Evolutionary conservation across 1,284 basidiomycete genomes (phyloP).

Genomic region (Ceratobasidium sp.): DNA sequence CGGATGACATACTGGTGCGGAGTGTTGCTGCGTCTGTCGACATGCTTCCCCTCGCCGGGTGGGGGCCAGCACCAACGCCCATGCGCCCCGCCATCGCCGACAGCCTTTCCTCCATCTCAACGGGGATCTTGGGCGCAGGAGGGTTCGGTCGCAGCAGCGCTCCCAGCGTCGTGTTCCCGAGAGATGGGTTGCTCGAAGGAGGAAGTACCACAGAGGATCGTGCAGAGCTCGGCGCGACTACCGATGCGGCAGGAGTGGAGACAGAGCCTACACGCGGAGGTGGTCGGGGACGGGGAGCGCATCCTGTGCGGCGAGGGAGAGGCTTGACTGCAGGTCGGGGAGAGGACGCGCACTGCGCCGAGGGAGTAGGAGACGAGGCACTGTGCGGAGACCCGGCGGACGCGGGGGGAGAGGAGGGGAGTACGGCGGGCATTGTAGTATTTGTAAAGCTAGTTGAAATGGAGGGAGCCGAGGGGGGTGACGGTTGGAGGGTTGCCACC

Average conservation of each 20-base stretch:
- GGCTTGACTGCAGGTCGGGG: slow-evolving; percentile 29
- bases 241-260: slow-evolving; percentile 3
- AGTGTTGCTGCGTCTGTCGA: neutral
- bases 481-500: neutral
- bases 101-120: slow-evolving; percentile 36
- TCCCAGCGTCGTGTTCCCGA: slow-evolving; percentile 20
- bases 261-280: slow-evolving; percentile 10
- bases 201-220: slow-evolving; percentile 15
- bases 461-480: neutral
- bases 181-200: slow-evolving; percentile 31
- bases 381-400: slow-evolving; percentile 2
- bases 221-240: neutral
- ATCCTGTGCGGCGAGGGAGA: slow-evolving; percentile 30
- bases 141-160: slow-evolving; percentile 25
- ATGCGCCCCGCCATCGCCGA: slow-evolving; percentile 38
- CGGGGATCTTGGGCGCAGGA: slow-evolving; percentile 25
- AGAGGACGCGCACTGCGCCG: slow-evolving; percentile 6
- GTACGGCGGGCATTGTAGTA: neutral
- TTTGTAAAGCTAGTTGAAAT: neutral
- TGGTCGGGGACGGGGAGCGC: slow-evolving; percentile 28
- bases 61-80: slow-evolving; percentile 21
- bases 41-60: neutral
- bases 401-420: slow-evolving; percentile 11
- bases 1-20: neutral
- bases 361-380: neutral